Evolutionary conservation across 306 rosid species (phyloP).

Genomic region (Arachis hypogaea): DNA sequence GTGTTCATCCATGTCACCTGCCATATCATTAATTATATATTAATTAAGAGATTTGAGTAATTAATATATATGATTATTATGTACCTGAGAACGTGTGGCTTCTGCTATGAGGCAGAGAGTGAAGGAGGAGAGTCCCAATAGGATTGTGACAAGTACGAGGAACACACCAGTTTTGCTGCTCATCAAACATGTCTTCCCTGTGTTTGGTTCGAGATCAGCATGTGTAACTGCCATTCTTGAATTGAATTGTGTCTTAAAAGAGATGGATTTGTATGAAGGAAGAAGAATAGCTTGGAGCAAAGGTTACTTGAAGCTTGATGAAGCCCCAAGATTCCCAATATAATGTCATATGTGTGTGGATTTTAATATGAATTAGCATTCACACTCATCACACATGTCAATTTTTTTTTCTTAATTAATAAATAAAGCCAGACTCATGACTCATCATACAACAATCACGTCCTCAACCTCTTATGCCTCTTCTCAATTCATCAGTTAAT

Average conservation of each 20-base stretch:
- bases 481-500: slow-evolving; percentile 26
- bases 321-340: slow-evolving; percentile 54
- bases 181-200: slow-evolving; percentile 45
- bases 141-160: slow-evolving; percentile 51
- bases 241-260: not conserved
- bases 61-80: no score
- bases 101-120: slow-evolving; percentile 69
- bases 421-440: slow-evolving; percentile 33
- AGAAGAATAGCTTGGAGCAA: slow-evolving; percentile 62
- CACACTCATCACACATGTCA: slow-evolving; percentile 33
- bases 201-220: slow-evolving; percentile 73
- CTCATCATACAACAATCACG: slow-evolving; percentile 18
- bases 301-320: slow-evolving; percentile 57
- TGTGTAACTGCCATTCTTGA: slow-evolving; percentile 67
- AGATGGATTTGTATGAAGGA: slow-evolving; percentile 19
- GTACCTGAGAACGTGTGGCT: slow-evolving; percentile 73
- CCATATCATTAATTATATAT: slow-evolving; percentile 1
- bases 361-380: slow-evolving; percentile 39
- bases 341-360: slow-evolving; percentile 11
- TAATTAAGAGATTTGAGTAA: no score
- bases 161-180: slow-evolving; percentile 58
- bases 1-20: slow-evolving; percentile 57
- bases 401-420: no score
- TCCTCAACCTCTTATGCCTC: not conserved
- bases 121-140: slow-evolving; percentile 66